Percentiles rank a stretch among this genome's conserved stretches.
phyloP scores from a whole-genome alignment of 2,329 filamentous ascomycete genomes.

The Trichoderma lentiforme region DNA sequence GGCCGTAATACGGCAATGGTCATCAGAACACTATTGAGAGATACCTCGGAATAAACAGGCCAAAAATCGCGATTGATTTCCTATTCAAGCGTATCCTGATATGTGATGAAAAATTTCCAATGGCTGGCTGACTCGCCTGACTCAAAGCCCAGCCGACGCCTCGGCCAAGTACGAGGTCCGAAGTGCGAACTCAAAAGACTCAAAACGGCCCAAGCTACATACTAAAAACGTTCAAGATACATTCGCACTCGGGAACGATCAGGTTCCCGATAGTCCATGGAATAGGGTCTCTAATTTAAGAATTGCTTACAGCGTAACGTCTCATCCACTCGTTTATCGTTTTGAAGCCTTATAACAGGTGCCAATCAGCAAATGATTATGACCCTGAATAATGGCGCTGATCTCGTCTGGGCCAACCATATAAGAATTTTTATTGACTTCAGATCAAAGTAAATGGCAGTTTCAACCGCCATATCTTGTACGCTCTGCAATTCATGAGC shows the following conservation, averaged over 20 bases:
- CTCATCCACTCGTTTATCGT: neutral
- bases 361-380: too few species aligned
- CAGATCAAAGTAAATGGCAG: neutral
- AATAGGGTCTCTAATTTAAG: neutral
- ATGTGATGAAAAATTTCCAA: neutral
- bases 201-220: neutral
- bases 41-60: neutral
- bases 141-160: neutral
- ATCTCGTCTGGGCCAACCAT: neutral
- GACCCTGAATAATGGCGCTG: neutral
- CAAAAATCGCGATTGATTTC: neutral
- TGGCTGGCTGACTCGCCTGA: neutral
- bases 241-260: neutral
- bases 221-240: neutral
- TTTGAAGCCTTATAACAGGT: neutral
- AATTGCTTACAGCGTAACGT: neutral
- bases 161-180: neutral
- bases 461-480: neutral
- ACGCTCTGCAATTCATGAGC: neutral
- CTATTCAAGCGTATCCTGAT: neutral
- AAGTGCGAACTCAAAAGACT: neutral
- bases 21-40: neutral
- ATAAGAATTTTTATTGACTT: neutral
- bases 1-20: neutral
- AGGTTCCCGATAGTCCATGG: neutral